phyloP scores from a whole-genome alignment of 441 rosid species.

The Syzygium syzygioides region DNA sequence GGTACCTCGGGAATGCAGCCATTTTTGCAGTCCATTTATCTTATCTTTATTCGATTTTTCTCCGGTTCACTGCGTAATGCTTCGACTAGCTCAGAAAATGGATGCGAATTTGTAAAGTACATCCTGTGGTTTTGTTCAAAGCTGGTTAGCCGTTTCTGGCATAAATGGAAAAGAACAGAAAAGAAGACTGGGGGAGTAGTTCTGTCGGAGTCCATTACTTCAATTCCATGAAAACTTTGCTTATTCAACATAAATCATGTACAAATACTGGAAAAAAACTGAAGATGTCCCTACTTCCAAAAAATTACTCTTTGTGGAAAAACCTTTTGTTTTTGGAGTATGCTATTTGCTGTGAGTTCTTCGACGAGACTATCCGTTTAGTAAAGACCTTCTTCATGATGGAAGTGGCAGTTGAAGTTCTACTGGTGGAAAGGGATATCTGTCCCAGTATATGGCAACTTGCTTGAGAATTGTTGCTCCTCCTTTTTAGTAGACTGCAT shows the following conservation, averaged over 20 bases:
- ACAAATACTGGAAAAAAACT: neutral
- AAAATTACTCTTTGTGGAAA: neutral
- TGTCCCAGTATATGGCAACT: neutral
- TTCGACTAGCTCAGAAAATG: neutral
- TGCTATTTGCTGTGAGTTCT: neutral
- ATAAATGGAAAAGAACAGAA: neutral
- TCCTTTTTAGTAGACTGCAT: neutral
- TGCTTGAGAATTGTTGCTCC: neutral
- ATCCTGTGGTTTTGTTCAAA: neutral
- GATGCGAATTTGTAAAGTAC: neutral
- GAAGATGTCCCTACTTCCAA: neutral
- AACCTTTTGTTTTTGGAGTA: neutral
- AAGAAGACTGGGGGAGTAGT: neutral
- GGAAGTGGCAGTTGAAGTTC: neutral
- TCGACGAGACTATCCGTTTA: neutral
- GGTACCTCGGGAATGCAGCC: neutral
- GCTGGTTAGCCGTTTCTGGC: neutral
- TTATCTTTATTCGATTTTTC: neutral
- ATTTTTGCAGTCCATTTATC: neutral
- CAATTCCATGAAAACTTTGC: neutral
- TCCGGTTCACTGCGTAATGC: no score
- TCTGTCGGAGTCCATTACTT: neutral
- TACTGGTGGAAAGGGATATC: neutral
- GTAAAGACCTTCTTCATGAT: neutral
- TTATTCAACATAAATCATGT: neutral